A percentile compares a stretch with the other conserved stretches of the same genome.
Evolutionary conservation across 2,329 filamentous ascomycete species (phyloP).

Genomic region (Ophiostoma australiae): DNA sequence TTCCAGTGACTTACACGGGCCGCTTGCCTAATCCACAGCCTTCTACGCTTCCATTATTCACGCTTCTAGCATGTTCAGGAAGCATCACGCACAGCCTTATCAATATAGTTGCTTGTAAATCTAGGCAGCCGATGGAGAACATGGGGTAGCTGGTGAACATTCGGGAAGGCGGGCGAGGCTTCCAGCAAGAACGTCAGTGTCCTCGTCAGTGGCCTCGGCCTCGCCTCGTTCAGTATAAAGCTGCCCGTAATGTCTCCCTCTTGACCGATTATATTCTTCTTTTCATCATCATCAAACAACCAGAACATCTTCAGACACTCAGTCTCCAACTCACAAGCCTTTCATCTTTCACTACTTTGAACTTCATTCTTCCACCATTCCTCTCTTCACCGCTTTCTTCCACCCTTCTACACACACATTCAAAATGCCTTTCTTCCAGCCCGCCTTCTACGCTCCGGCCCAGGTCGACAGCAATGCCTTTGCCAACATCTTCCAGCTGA

Average conservation of each 20-base stretch:
- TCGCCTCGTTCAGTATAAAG: neutral
- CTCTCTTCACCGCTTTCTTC: neutral
- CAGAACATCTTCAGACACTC: neutral
- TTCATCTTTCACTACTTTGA: neutral
- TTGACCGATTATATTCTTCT: neutral
- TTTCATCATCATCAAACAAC: constrained; percentile 11
- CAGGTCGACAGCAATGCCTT: constrained; percentile 29
- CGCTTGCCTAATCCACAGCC: neutral
- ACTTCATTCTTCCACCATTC: neutral
- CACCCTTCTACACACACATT: neutral
- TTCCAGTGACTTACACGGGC: constrained; percentile 13
- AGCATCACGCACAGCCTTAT: constrained; percentile 8
- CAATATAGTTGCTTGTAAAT: neutral
- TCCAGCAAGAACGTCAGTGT: neutral
- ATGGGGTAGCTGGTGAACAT: neutral
- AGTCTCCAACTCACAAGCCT: neutral
- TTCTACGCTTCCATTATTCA: neutral
- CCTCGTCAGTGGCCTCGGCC: neutral
- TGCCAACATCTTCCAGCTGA: constrained; percentile 53
- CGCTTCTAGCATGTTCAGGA: constrained; percentile 14
- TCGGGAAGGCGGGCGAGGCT: neutral
- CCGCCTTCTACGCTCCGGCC: constrained; percentile 36
- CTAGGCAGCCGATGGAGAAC: constrained; percentile 2
- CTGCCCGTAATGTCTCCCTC: neutral
- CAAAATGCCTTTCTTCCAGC: constrained; percentile 45